phyloP scores from a whole-genome alignment of 805 yeast species.

The Vanderwaltozyma yarrowii region DNA sequence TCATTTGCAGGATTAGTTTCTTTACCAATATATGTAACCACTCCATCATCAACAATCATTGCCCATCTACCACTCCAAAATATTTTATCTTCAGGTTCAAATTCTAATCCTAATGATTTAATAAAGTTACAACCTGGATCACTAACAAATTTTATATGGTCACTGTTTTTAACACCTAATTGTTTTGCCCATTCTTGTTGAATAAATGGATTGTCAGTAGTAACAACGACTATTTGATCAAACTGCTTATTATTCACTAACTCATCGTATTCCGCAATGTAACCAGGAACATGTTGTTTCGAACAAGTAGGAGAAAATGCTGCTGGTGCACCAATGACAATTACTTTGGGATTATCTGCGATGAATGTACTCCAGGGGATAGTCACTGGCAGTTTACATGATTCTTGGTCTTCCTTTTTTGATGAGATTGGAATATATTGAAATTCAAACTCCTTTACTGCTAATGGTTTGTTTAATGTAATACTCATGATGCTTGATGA shows the following conservation, averaged over 20 bases:
- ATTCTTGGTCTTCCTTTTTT: neutral
- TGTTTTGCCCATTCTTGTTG: neutral
- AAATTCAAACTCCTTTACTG: neutral
- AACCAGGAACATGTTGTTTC: conserved; percentile 59
- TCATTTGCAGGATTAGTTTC: neutral
- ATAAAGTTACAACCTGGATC: neutral
- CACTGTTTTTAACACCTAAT: neutral
- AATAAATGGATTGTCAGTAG: neutral
- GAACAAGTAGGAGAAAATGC: conserved; percentile 79
- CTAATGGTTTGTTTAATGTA: neutral
- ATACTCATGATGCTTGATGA: neutral
- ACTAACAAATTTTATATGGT: neutral
- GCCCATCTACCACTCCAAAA: neutral
- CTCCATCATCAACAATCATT: neutral
- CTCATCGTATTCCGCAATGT: conserved; percentile 4
- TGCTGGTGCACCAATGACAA: conserved; percentile 63
- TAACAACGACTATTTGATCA: neutral
- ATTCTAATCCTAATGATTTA: conserved; percentile 1
- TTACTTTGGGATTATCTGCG: neutral
- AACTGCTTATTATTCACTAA: neutral
- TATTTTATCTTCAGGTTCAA: neutral
- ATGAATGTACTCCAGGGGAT: neutral
- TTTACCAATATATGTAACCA: neutral
- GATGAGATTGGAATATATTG: neutral
- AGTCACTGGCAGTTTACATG: neutral